Conservation (phyloP, 2,329 filamentous ascomycete species). For the Fusarium bulbicola region DNA sequence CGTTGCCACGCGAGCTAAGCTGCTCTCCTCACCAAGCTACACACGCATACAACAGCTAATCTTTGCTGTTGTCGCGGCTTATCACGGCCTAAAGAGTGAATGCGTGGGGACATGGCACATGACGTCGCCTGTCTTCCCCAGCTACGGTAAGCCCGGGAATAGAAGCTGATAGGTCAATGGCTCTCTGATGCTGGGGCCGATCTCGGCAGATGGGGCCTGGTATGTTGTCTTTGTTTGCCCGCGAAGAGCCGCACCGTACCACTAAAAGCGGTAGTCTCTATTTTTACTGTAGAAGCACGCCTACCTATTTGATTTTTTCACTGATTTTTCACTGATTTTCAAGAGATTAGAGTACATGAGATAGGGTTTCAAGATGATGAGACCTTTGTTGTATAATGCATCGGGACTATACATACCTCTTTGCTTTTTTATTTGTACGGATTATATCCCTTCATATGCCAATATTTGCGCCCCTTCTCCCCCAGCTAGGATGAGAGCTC, state of each 20-base stretch:
- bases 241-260: constrained; percentile 41
- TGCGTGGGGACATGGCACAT: constrained; percentile 34
- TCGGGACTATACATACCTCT: neutral
- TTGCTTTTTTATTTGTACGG: too few relatives aligned
- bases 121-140: constrained; percentile 36
- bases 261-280: neutral
- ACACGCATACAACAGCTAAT: constrained; percentile 3
- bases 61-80: constrained; percentile 40
- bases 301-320: neutral
- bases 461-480: neutral
- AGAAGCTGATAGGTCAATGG: constrained; percentile 40
- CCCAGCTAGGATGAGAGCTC: constrained; percentile 6
- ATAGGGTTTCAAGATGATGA: neutral
- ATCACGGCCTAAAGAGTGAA: constrained; percentile 41
- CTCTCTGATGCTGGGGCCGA: constrained; percentile 26
- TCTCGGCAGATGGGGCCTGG: constrained; percentile 33
- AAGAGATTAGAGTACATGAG: neutral
- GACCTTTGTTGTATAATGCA: neutral
- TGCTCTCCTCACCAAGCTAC: constrained; percentile 7
- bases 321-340: neutral
- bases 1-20: constrained; percentile 22
- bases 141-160: constrained; percentile 14
- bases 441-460: neutral
- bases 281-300: neutral
- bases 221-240: constrained; percentile 28